A percentile compares a stretch with the other conserved stretches of the same genome.
phyloP scores from a whole-genome alignment of 2,329 filamentous ascomycete species.

The Berkeleyomyces basicola region DNA sequence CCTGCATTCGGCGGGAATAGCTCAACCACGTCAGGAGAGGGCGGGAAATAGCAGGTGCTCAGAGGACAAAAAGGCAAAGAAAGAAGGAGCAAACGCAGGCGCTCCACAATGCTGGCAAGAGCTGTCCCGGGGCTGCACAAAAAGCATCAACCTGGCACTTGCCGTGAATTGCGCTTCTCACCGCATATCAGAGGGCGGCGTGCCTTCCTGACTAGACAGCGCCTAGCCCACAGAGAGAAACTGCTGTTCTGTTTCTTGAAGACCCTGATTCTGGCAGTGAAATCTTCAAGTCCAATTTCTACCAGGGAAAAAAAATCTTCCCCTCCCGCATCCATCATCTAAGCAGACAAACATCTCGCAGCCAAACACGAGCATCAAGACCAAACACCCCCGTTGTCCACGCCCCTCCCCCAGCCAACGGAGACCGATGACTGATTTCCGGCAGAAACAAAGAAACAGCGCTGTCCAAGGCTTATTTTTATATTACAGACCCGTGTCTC shows the following conservation, averaged over 20 bases:
- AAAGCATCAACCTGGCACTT: not conserved
- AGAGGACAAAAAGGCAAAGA: not conserved
- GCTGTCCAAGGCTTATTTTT: too few species aligned
- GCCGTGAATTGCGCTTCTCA: not conserved
- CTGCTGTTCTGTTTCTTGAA: not conserved
- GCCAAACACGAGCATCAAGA: too few species aligned
- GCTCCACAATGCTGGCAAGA: not conserved
- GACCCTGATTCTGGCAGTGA: not conserved
- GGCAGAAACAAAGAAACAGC: too few species aligned
- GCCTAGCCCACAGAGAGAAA: not conserved
- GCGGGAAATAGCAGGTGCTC: not conserved
- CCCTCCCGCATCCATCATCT: too few species aligned
- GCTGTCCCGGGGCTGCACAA: not conserved
- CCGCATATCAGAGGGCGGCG: not conserved
- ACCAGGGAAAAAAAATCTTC: too few species aligned
- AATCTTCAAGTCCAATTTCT: not conserved
- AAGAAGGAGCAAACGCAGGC: not conserved
- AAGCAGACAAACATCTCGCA: too few species aligned
- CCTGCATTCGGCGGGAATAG: not conserved
- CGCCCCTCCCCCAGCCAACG: too few species aligned
- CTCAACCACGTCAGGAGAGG: not conserved
- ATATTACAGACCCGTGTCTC: too few species aligned
- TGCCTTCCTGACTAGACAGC: not conserved
- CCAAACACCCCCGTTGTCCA: too few species aligned
- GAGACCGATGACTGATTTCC: too few species aligned